Conservation (phyloP, 75 land plant genomes). For the Pinus taeda region DNA sequence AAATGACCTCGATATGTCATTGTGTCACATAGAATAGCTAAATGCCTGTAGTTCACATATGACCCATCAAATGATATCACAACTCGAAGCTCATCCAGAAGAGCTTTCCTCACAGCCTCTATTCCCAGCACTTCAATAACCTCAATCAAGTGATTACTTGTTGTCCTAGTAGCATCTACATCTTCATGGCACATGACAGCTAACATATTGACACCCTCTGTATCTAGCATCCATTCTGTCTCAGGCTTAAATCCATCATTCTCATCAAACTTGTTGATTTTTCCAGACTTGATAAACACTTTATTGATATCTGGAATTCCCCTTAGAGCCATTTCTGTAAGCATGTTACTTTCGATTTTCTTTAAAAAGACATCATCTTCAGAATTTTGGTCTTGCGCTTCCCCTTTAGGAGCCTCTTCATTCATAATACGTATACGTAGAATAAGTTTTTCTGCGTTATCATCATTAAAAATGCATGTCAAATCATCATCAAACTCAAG, state of each 20-base stretch:
- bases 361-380: conserved; percentile 50
- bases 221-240: conserved; percentile 52
- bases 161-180: conserved; percentile 46
- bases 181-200: conserved; percentile 58
- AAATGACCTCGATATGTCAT: conserved; percentile 57
- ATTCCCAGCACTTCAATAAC: conserved; percentile 58
- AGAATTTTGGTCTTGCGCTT: conserved; percentile 53
- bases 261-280: background rate
- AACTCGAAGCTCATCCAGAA: conserved; percentile 63
- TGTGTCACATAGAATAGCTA: conserved; percentile 51
- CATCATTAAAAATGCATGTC: conserved; percentile 53
- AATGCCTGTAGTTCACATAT: conserved; percentile 66
- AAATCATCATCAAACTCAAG: conserved; percentile 47
- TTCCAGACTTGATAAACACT: conserved; percentile 41
- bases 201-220: conserved; percentile 58
- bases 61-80: conserved; percentile 57
- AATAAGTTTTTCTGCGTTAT: conserved; percentile 50
- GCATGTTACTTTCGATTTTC: conserved; percentile 51
- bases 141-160: conserved; percentile 49
- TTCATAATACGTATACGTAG: conserved; percentile 61
- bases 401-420: conserved; percentile 94
- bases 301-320: conserved; percentile 53
- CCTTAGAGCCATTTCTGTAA: conserved; percentile 44
- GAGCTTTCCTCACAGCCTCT: conserved; percentile 82
- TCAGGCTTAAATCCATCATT: conserved; percentile 38